These are phyloP conservation scores for Yamadazyma sp. DNA, from an alignment of 1,139 yeast genomes.

Conservation along the genomic window DNA sequence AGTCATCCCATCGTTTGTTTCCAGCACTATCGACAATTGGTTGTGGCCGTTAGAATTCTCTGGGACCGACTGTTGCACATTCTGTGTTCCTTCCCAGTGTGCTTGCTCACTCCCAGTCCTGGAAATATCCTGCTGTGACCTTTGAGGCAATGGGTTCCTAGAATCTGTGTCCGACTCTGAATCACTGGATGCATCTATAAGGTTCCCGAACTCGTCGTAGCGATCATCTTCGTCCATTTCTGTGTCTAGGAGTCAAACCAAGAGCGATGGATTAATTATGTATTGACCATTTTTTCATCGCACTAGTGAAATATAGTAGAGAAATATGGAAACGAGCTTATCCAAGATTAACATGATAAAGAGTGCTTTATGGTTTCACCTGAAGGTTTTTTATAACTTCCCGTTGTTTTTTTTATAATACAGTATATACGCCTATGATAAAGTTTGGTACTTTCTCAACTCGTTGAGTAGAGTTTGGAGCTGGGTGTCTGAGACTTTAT, in stretches of 20 bases:
- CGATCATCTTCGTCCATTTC: constrained; percentile 3
- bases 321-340: too few species aligned
- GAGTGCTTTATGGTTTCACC: too few species aligned
- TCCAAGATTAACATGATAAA: too few species aligned
- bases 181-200: constrained; percentile 54
- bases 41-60: constrained; percentile 7
- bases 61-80: constrained; percentile 2
- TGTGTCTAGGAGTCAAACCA: background rate
- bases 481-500: constrained; percentile 83
- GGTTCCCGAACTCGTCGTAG: constrained; percentile 85
- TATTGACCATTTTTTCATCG: background rate
- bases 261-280: background rate
- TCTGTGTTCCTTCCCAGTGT: constrained; percentile 14
- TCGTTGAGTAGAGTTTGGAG: constrained; percentile 85
- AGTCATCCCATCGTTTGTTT: constrained; percentile 20
- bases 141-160: background rate
- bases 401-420: constrained; percentile 2
- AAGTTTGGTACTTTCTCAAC: constrained; percentile 62
- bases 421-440: constrained; percentile 22
- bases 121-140: constrained; percentile 3
- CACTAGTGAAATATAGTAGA: too few species aligned
- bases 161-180: constrained; percentile 36
- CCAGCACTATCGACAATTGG: constrained; percentile 35
- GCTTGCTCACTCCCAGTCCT: constrained; percentile 14
- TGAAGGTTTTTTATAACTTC: background rate